Evolutionary conservation across 495 filamentous ascomycete species (phyloP).

Genomic region (Amorphotheca resinae): DNA sequence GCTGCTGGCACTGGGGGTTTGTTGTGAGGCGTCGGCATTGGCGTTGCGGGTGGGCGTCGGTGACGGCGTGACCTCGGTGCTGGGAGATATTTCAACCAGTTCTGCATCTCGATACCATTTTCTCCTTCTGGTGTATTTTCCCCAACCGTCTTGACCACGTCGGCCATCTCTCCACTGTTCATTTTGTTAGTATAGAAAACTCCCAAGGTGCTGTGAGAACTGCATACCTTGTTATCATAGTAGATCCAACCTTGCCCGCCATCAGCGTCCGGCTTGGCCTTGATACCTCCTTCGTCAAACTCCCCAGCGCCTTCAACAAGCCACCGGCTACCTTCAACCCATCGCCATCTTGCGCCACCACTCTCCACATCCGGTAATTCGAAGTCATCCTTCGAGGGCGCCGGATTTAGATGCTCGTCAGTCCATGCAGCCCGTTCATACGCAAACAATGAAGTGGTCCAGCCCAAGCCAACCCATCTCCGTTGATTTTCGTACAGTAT

Average conservation of each 20-base stretch:
- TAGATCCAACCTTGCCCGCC: constrained; percentile 84
- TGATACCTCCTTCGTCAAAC: constrained; percentile 29
- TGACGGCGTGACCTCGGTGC: constrained; percentile 28
- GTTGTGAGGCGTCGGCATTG: constrained; percentile 5
- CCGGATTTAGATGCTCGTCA: constrained; percentile 81
- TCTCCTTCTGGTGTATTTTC: constrained; percentile 79
- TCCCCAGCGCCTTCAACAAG: constrained; percentile 65
- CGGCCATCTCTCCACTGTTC: constrained; percentile 83
- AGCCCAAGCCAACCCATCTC: constrained; percentile 87
- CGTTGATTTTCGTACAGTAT: constrained; percentile 94
- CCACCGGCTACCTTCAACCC: constrained; percentile 79
- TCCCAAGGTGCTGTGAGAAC: no score
- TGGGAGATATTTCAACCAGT: constrained; percentile 59
- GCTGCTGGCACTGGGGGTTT: constrained; percentile 2
- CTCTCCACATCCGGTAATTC: constrained; percentile 77
- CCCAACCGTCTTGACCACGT: constrained; percentile 84
- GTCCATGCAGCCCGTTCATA: constrained; percentile 89
- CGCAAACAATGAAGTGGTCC: constrained; percentile 80
- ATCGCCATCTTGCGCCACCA: constrained; percentile 73
- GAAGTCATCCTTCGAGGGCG: constrained; percentile 68
- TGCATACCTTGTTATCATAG: constrained; percentile 86
- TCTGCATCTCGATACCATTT: constrained; percentile 98
- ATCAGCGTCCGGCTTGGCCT: constrained; percentile 32
- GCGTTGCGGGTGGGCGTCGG: constrained; percentile 21
- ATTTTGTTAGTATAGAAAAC: constrained; percentile 6